These are phyloP conservation scores for Melastoma candidum DNA, from an alignment of 441 rosid genomes.

Conservation along the genomic window DNA sequence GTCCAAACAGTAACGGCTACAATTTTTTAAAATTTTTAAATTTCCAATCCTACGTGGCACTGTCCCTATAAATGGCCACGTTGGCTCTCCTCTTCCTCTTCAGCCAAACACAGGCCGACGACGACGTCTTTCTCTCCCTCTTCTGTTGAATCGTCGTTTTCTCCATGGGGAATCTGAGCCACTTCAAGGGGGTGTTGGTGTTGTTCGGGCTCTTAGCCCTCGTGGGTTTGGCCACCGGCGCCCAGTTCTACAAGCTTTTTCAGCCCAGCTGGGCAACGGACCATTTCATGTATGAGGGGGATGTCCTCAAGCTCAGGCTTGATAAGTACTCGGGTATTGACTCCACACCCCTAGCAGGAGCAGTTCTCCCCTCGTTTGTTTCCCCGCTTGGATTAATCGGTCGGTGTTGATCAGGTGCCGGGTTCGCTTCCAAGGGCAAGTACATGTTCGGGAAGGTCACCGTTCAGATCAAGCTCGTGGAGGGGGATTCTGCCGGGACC, in stretches of 20 bases:
- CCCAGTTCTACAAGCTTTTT: not conserved
- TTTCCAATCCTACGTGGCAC: no score
- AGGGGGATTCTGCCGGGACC: constrained; percentile 5
- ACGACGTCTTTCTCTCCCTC: no score
- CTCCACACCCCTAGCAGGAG: no score
- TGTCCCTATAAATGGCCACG: no score
- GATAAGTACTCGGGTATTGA: constrained; percentile 6
- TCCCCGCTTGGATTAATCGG: not conserved
- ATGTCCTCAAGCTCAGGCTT: constrained; percentile 3
- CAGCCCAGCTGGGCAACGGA: constrained; percentile 5
- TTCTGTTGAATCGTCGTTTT: no score
- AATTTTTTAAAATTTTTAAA: no score
- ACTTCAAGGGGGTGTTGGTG: not conserved
- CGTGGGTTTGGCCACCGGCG: not conserved
- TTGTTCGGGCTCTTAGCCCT: not conserved
- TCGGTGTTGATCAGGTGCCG: not conserved
- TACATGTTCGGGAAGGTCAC: constrained; percentile 3
- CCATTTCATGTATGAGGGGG: constrained; percentile 2
- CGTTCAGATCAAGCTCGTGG: constrained; percentile 2
- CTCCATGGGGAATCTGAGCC: not conserved
- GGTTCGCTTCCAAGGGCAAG: constrained; percentile 3
- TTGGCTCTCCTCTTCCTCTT: no score
- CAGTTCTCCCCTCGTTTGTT: not conserved
- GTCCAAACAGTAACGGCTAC: no score
- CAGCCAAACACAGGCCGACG: no score